A percentile compares a stretch with the other conserved stretches of the same genome.
phyloP scores from a whole-genome alignment of 2,329 filamentous ascomycete genomes.

The Xylogone sp. region DNA sequence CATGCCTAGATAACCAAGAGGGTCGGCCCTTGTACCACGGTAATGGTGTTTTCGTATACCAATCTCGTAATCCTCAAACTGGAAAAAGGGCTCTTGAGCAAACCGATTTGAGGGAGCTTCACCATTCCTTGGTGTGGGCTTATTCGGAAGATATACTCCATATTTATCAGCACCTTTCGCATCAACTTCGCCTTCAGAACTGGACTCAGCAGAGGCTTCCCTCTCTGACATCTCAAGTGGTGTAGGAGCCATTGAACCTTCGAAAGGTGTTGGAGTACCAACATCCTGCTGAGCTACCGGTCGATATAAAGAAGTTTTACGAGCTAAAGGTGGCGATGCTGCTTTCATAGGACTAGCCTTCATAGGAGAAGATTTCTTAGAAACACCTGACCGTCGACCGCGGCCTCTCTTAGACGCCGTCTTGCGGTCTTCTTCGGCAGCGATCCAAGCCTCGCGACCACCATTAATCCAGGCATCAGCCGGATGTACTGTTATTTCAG shows the following conservation, averaged over 20 bases:
- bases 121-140: slow-evolving; percentile 18
- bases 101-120: slow-evolving; percentile 20
- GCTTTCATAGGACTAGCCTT: slow-evolving; percentile 1
- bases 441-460: slow-evolving; percentile 3
- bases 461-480: slow-evolving; percentile 4
- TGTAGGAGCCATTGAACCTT: slow-evolving; percentile 13
- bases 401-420: slow-evolving; percentile 2
- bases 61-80: slow-evolving; percentile 26
- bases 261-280: neutral
- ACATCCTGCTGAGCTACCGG: slow-evolving; percentile 5
- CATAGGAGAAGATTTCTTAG: slow-evolving; percentile 5
- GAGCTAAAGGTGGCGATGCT: slow-evolving; percentile 6
- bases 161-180: slow-evolving; percentile 18
- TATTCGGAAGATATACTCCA: slow-evolving; percentile 24
- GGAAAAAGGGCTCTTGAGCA: slow-evolving; percentile 16
- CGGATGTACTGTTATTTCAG: neutral
- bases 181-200: slow-evolving; percentile 16
- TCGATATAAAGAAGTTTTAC: slow-evolving; percentile 13
- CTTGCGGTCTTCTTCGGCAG: slow-evolving; percentile 6
- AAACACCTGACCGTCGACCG: slow-evolving; percentile 4
- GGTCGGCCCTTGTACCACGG: slow-evolving; percentile 17
- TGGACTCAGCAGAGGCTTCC: slow-evolving; percentile 12
- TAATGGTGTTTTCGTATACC: slow-evolving; percentile 22
- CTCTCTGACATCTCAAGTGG: slow-evolving; percentile 12
- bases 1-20: slow-evolving; percentile 18